These are phyloP conservation scores for Cordyceps fumosorosea DNA, from an alignment of 2,329 filamentous ascomycete genomes.

Conservation along the genomic window DNA sequence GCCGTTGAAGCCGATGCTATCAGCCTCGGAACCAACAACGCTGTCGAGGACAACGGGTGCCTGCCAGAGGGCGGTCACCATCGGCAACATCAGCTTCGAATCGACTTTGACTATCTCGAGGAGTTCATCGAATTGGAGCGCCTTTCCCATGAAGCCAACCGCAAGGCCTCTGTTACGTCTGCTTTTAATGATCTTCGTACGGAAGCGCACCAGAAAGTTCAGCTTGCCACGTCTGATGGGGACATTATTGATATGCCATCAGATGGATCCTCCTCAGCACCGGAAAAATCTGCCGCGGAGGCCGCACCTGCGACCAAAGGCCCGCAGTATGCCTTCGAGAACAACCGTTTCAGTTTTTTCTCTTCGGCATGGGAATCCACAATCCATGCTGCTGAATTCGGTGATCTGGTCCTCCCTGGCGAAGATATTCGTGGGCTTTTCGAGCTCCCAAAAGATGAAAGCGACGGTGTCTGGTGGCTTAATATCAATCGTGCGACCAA, in stretches of 20 bases:
- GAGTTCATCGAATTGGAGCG: conserved; percentile 69
- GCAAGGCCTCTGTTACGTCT: conserved; percentile 36
- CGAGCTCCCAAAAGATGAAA: conserved; percentile 52
- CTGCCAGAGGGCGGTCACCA: conserved; percentile 61
- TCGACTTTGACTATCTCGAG: conserved; percentile 91
- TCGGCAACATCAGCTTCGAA: conserved; percentile 66
- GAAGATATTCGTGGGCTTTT: conserved; percentile 89
- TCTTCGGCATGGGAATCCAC: conserved; percentile 91
- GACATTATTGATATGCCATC: conserved; percentile 51
- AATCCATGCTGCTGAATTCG: conserved; percentile 83
- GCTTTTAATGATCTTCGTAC: conserved; percentile 28
- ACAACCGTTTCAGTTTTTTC: conserved; percentile 92
- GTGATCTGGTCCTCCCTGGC: conserved; percentile 80
- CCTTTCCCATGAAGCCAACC: conserved; percentile 42
- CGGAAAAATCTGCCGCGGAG: conserved; percentile 41
- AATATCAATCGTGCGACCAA: conserved; percentile 87
- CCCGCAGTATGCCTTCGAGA: conserved; percentile 40
- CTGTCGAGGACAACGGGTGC: conserved; percentile 81
- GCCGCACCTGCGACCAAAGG: conserved; percentile 30
- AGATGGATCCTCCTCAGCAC: conserved; percentile 32
- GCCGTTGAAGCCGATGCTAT: conserved; percentile 56
- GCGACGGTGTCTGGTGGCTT: conserved; percentile 94
- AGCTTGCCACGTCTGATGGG: conserved; percentile 46
- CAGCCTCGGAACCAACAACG: conserved; percentile 58
- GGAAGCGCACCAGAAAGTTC: conserved; percentile 23